Evolutionary conservation across 257 asterid genomes (phyloP), one percentile per base, ranked within the genome.

Genomic region (Solanum tarijense): DNA sequence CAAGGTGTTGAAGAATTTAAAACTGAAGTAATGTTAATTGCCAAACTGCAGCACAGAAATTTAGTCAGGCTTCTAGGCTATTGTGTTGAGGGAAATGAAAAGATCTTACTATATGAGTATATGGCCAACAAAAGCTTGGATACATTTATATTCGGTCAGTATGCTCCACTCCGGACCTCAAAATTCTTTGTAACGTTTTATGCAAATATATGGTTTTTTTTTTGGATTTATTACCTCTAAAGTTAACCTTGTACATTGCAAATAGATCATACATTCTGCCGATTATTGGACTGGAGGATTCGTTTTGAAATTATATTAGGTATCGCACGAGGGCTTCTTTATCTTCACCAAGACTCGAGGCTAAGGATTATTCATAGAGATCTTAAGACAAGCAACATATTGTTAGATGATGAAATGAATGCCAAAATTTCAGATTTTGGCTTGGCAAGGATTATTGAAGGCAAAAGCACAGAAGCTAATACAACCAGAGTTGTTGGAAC

Each of bases 81-180:
- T 79, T 90, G 95, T 89, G 88, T 89, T 73, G 84, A 88, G 86
- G 83, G 71, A 68, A 87, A 86, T 79, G 94, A 93, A 75, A 90
- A 93, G 84, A 85, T 92, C 52, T 89, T 92, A 16, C 73, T 91
- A 5, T 92, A 92, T 23, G 93, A 92, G 86, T 91, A 88, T 79
- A 90, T 92, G 94, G 89, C 92, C 55, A 92, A 92, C 72, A 88
- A 87, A 86, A 91, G 94, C 93, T 88, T 93, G 76, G 94, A 93
- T 65, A 84, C 84, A 87, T 87, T 91, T 86, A 68, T 93, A 76
- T 91, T 91, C 82, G 92, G 95, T 93, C 31, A 87, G 93, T 69
- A 1, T 83, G 36, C 1, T 58, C 73, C 46, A 9, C 60, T 84
- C 60, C 58, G 23, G 5, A 39, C 36, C 36, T 79, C 84, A 8